phyloP scores from a whole-genome alignment of 208 protist species.

The Endotrypanum monterogeii region DNA sequence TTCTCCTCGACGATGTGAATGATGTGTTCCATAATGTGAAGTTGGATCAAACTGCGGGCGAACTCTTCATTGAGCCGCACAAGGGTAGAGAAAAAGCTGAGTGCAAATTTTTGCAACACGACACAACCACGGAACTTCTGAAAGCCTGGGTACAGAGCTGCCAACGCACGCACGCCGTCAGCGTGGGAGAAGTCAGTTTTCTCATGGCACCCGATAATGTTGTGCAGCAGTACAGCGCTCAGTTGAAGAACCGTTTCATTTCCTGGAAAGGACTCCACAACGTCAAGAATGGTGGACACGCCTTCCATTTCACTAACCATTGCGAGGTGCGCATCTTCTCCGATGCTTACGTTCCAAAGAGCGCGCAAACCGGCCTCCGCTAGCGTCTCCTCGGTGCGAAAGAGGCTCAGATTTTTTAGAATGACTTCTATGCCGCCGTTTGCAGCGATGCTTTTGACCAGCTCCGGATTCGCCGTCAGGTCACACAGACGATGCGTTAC shows the following conservation, averaged over 20 bases:
- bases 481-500: conserved; percentile 71
- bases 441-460: conserved; percentile 53
- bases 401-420: conserved; percentile 50
- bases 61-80: conserved; percentile 42
- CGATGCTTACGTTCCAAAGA: conserved; percentile 85
- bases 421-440: conserved; percentile 69
- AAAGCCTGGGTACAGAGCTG: conserved; percentile 53
- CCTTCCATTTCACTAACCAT: conserved; percentile 56
- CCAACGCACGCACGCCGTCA: conserved; percentile 43
- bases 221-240: conserved; percentile 74
- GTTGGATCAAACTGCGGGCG: conserved; percentile 51
- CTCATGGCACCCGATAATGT: conserved; percentile 50
- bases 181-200: conserved; percentile 41
- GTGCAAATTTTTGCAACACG: conserved; percentile 87
- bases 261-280: conserved; percentile 62
- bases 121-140: conserved; percentile 53
- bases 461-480: conserved; percentile 43
- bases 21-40: conserved; percentile 62
- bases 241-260: conserved; percentile 75
- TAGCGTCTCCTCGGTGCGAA: conserved; percentile 64
- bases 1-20: conserved; percentile 54
- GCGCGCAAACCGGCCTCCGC: conserved; percentile 58
- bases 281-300: conserved; percentile 46
- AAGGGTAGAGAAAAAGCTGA: conserved; percentile 71
- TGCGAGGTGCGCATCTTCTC: conserved; percentile 37